These are phyloP conservation scores for Bipolaris gigantea DNA, from an alignment of 2,329 filamentous ascomycete species.

Conservation along the genomic window DNA sequence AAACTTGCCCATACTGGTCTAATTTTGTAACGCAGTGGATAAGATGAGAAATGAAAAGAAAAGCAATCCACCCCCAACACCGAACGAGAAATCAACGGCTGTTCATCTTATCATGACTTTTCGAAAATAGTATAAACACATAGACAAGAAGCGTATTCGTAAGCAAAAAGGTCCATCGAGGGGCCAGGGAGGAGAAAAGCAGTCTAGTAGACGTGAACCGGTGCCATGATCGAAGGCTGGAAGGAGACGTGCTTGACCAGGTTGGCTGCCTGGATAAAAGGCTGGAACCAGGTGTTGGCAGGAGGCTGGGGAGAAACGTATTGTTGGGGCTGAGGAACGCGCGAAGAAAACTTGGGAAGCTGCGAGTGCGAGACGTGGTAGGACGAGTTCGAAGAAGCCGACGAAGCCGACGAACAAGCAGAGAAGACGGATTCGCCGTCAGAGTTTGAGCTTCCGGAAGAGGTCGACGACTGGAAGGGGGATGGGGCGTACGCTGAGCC, in stretches of 20 bases:
- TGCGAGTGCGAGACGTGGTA: constrained; percentile 28
- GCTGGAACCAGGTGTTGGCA: constrained; percentile 45
- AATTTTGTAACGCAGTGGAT: constrained; percentile 36
- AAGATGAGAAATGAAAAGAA: constrained; percentile 1
- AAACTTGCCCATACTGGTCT: constrained; percentile 28
- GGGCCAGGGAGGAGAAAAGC: not conserved
- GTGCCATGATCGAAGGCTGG: constrained; percentile 44
- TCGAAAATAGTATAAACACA: constrained; percentile 39
- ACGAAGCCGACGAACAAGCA: constrained; percentile 42
- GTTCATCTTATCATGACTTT: constrained; percentile 45
- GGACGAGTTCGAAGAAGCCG: constrained; percentile 41
- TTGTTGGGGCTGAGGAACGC: constrained; percentile 31
- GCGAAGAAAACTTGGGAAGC: constrained; percentile 33
- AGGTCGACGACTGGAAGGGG: constrained; percentile 37
- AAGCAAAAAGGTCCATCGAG: constrained; percentile 16
- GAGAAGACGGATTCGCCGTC: constrained; percentile 48
- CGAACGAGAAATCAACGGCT: constrained; percentile 30
- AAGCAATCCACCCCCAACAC: constrained; percentile 32
- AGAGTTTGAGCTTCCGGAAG: constrained; percentile 44
- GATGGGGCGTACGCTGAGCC: constrained; percentile 36
- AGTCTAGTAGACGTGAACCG: constrained; percentile 43
- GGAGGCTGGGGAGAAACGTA: constrained; percentile 43
- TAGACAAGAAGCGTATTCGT: constrained; percentile 36
- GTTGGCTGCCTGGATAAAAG: constrained; percentile 46
- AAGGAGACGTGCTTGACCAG: constrained; percentile 47